phyloP scores from a whole-genome alignment of 108 stramenopile genomes.

The Cyclotella kingstonii region DNA sequence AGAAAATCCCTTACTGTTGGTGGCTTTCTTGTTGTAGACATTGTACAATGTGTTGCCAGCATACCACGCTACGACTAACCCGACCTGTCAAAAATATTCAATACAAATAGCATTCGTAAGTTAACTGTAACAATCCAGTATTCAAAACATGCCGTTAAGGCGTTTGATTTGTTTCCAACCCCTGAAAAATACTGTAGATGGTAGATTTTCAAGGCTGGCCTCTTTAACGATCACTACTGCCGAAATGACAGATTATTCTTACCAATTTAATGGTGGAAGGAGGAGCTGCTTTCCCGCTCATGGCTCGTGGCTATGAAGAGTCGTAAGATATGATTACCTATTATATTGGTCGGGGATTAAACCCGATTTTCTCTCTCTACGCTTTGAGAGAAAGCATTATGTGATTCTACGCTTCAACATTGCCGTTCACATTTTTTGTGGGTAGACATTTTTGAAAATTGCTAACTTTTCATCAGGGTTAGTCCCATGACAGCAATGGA shows the following conservation, averaged over 20 bases:
- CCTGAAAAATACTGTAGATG: neutral
- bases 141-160: neutral
- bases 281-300: conserved; percentile 19
- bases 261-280: conserved; percentile 15
- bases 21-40: conserved; percentile 86
- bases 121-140: neutral
- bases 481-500: no score
- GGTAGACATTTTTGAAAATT: no score
- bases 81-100: conserved; percentile 34
- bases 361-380: no score
- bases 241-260: neutral
- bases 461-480: no score
- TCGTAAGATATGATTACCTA: no score
- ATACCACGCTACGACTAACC: conserved; percentile 79
- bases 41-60: conserved; percentile 89
- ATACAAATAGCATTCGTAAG: neutral
- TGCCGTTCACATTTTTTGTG: no score
- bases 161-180: neutral
- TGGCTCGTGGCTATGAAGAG: no score
- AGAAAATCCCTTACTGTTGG: conserved; percentile 52
- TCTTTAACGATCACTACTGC: neutral
- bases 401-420: no score
- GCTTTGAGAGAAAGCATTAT: no score
- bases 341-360: no score
- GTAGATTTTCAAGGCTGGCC: neutral